Base-by-base conservation (phyloP, 179 eudicot genomes). In the Patellifolia procumbens region DNA sequence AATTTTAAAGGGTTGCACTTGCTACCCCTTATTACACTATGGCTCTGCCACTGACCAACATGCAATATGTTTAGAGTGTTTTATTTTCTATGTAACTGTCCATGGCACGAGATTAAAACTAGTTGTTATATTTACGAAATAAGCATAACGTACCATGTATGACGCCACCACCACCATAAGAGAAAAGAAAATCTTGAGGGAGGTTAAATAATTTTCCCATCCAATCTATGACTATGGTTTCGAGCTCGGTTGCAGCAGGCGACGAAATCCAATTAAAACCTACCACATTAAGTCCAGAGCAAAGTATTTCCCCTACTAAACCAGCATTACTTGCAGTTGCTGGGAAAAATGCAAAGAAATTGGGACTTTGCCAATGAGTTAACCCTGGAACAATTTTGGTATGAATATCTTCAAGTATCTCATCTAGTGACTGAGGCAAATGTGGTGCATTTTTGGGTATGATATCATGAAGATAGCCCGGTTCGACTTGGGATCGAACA, bases 311-410 rank as follows among this genome's bases (percentile, higher is more conserved):
- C 0, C 83, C 83, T 5, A 77, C 17, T 6, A 80, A 69, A 1
- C 53, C 81, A 0, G 86, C 83, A 48, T 64, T 83, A 51, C 86
- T 83, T n/a, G 51, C 61, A 34, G 16, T 83, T 2, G 86, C 76
- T 2, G 70, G 81, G 35, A 83, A 83, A 63, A 76, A 77, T 1
- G 86, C 83, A 53, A 73, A 83, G 74, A 77, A 83, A 45, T 80
- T 74, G 0, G 83, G 86, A 26, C 81, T 83, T 15, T 72, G 79
- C 86, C 83, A 83, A 52, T 83, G 86, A 4, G 81, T 80, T 60
- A 83, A 39, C 1, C 83, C 83, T 4, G 83, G 86, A 13, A 83
- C 7, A 7, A 80, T 76, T 20, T 79, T 61, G 0, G 69, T 59
- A 5, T 55, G 17, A 5, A 80, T 53, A 45, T 83, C 81, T 9